Conservation (phyloP, 225 moss, liverwort and hornwort species). For the Marchantia paleacea region DNA sequence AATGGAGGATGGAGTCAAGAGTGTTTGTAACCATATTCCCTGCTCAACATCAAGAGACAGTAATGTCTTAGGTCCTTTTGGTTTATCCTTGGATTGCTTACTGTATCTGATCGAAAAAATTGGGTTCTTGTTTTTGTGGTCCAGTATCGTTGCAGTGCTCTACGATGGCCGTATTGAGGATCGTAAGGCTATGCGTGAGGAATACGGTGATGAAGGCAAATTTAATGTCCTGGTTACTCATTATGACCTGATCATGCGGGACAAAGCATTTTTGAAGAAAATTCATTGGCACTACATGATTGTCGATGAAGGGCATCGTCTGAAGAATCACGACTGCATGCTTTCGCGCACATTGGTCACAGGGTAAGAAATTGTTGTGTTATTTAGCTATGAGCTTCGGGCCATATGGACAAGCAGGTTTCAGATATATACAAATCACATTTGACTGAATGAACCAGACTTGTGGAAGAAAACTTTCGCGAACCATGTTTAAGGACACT, state of each 20-base stretch:
- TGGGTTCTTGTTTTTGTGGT: neutral
- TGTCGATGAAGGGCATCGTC: conserved; percentile 93
- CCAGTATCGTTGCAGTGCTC: conserved; percentile 63
- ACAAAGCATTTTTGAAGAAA: conserved; percentile 94
- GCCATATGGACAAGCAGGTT: too few species aligned
- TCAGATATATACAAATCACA: too few species aligned
- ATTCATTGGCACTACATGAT: conserved; percentile 97
- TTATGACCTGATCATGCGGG: conserved; percentile 99
- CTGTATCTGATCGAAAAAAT: neutral
- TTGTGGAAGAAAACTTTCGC: neutral
- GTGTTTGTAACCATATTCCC: neutral
- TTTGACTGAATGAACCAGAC: too few species aligned
- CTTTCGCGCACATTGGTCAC: conserved; percentile 82
- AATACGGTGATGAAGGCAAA: conserved; percentile 77
- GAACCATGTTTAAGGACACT: neutral
- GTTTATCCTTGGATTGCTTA: neutral
- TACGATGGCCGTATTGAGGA: conserved; percentile 98
- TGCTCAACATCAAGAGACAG: neutral
- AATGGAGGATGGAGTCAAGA: neutral
- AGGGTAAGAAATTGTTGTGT: conserved; percentile 37
- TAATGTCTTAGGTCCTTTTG: too few species aligned
- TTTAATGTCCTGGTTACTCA: conserved; percentile 90
- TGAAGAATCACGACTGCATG: conserved; percentile 99
- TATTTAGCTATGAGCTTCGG: neutral
- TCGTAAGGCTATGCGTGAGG: conserved; percentile 74